Base-by-base conservation (phyloP, 805 yeast species). In the Metschnikowia santaceciliae region DNA sequence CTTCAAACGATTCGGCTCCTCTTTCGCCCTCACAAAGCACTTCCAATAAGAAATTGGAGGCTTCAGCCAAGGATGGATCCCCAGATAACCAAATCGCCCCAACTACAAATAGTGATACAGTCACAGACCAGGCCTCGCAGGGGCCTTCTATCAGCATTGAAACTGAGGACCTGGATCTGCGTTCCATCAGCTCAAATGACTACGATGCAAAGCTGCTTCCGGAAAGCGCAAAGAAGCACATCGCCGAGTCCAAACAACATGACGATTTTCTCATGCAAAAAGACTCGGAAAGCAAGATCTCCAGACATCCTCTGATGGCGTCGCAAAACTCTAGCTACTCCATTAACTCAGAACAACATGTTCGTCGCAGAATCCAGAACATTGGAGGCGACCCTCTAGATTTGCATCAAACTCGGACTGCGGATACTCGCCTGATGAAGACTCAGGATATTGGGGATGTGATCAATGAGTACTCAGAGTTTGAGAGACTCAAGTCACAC, bases 391-490 rank as follows among this genome's bases (percentile, higher is more conserved):
- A 44, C 17, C 47, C 47, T 11, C 26, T 44, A 35, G 47, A 44
- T 17, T 44, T 44, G 40, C 34, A 44, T 17, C 47, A 44, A 35
- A 44, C 47, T 17, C 56, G 72, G 44, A 54, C 66, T 1, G 54
- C 61, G 1, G 71, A 62, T 3, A 48, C 64, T 37, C 53, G 72
- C 15, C 50, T 50, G 36, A 65, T 62, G 51, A 57, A 49, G 48
- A 58, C 72, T 0, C 73, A 74, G 49, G 72, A 69, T 48, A 67
- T 74, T 15, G 50, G 54, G 5, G 77, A 74, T 51, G 70, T 74
- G 22, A 73, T 74, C 46, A 66, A 69, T 48, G 78, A 74, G 54
- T 74, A 72, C 54, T 79, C 84, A 2, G 79, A 78, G 52, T 70
- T 68, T 54, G 77, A 76, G 19, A 67, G 65, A 8, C 56, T 72